Conservation (phyloP, 2,329 filamentous ascomycete species). For the Talaromyces sp. region DNA sequence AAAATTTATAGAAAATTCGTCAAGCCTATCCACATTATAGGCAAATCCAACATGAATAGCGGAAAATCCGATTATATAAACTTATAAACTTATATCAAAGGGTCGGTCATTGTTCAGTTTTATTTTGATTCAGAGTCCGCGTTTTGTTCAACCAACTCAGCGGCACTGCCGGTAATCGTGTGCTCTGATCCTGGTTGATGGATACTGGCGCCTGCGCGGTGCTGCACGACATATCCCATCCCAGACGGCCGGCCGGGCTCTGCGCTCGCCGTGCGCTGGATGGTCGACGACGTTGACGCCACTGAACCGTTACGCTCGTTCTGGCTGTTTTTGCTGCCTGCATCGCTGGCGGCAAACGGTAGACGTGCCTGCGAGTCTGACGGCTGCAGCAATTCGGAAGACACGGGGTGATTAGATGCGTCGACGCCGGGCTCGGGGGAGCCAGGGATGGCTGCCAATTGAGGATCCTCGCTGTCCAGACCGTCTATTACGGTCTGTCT, state of each 20-base stretch:
- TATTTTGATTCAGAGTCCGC: slow-evolving; percentile 6
- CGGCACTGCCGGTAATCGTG: slow-evolving; percentile 36
- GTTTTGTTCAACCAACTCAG: slow-evolving; percentile 37
- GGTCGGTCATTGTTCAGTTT: background rate
- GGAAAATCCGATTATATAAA: background rate
- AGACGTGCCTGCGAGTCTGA: slow-evolving; percentile 22
- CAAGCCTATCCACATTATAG: background rate
- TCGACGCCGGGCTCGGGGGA: slow-evolving; percentile 18
- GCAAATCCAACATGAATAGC: background rate
- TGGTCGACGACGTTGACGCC: slow-evolving; percentile 24
- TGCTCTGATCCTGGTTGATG: slow-evolving; percentile 35
- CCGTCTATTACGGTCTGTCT: slow-evolving; percentile 30
- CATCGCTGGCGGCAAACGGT: slow-evolving; percentile 35
- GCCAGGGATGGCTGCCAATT: slow-evolving; percentile 10
- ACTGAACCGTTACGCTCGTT: slow-evolving; percentile 30
- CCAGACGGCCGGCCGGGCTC: slow-evolving; percentile 39
- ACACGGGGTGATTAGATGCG: background rate
- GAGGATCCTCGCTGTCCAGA: slow-evolving; percentile 12
- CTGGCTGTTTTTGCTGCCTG: slow-evolving; percentile 21
- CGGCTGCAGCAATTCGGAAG: slow-evolving; percentile 12
- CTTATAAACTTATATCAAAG: background rate
- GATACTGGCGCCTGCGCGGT: slow-evolving; percentile 45
- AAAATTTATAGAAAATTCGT: background rate
- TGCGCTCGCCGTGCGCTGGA: slow-evolving; percentile 24
- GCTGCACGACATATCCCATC: slow-evolving; percentile 45